These are phyloP conservation scores for Oenanthe javanica DNA, from an alignment of 140 eudicot genomes.

Conservation along the genomic window DNA sequence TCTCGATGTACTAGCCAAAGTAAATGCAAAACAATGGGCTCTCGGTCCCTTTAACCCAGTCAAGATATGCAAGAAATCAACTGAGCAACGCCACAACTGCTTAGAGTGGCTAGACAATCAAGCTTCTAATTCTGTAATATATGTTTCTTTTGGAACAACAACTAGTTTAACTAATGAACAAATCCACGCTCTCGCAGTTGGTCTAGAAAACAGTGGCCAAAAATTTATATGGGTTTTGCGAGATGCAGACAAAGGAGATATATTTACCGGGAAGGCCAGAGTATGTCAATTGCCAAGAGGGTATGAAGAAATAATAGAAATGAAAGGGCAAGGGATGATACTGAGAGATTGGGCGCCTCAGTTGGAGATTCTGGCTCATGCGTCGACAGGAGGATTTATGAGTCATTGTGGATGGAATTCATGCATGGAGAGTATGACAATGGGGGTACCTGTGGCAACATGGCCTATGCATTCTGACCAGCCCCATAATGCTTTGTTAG, in stretches of 20 bases:
- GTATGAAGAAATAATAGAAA: background rate
- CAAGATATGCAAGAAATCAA: background rate
- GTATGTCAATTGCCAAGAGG: background rate
- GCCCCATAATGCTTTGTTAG: slow-evolving; percentile 1
- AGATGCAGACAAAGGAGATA: slow-evolving; percentile 1
- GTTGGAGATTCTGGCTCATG: background rate
- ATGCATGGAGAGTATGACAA: slow-evolving; percentile 4
- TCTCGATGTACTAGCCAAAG: slow-evolving; percentile 3
- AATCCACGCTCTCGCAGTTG: background rate
- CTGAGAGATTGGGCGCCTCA: slow-evolving; percentile 8
- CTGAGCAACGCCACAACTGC: background rate
- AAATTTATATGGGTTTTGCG: slow-evolving; percentile 2
- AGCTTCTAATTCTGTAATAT: slow-evolving; percentile 1
- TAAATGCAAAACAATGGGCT: slow-evolving; percentile 3
- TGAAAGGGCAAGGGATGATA: background rate
- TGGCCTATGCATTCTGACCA: slow-evolving; percentile 2
- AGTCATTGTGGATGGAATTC: slow-evolving; percentile 6
- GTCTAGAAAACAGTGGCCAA: background rate
- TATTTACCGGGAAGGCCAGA: background rate
- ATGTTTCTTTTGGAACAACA: background rate
- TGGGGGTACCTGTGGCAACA: slow-evolving; percentile 3
- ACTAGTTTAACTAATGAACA: background rate
- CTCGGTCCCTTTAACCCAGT: background rate
- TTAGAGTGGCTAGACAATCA: background rate
- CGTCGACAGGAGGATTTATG: slow-evolving; percentile 1